Evolutionary conservation across 177 flowering plant species (phyloP), one percentile per base, ranked within the genome.

Genomic region (Tripterygium wilfordii): DNA sequence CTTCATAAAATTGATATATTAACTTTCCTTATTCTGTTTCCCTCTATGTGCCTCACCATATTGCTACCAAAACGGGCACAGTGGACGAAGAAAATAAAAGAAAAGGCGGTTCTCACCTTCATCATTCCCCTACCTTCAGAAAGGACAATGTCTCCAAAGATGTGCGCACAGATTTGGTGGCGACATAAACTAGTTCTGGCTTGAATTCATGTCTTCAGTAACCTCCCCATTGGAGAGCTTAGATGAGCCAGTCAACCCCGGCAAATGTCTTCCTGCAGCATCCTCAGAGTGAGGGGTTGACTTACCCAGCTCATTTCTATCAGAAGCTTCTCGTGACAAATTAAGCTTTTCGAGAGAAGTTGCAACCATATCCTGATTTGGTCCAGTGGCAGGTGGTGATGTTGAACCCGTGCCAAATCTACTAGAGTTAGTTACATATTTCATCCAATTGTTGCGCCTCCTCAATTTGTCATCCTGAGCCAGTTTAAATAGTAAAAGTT

Each of bases 401-500:
- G 49, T 63, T 25, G 62, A 39, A 3, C 47, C 56, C 16, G 61
- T 2, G 12, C 43, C 8, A 53, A 24, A n/a, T 43, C 49, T 29
- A 38, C 48, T 33, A 28, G 67, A 45, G 1, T 55, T 36, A n/a
- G 56, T 35, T 14, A 64, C 45, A 81, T 81, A 85, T 39, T 63
- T 78, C 75, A 19, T 67, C 89, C 89, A 85, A 19, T 75, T 81
- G 36, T 59, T 47, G 17, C 78, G 77, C 51, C 65, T 78, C 62
- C 94, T 76, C 27, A 85, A 37, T 68, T 69, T 82, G 47, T 80
- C 79, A 53, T 67, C 87, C 94, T 85, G 63, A 60, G 53, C 15
- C 27, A 14, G 35, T 32, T 19, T 16, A 7, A 2, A 23, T 9
- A 37, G n/a, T 31, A 23, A 21, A 8, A 18, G 18, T 21, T 25